phyloP scores from a whole-genome alignment of 2,329 filamentous ascomycete genomes.

The Cladosporium sp. region DNA sequence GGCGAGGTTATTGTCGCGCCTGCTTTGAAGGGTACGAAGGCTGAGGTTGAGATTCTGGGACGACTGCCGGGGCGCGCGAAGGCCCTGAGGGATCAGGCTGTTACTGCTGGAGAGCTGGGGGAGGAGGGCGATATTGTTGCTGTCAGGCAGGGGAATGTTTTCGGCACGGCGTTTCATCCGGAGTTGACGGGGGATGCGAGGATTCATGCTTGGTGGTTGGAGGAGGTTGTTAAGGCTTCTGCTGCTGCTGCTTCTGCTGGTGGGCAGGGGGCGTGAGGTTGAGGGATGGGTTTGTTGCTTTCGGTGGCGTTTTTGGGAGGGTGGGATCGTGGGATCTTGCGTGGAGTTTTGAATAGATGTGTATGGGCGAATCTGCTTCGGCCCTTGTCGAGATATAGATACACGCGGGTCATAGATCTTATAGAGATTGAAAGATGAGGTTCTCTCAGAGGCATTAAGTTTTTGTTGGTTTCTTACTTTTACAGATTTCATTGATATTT shows the following conservation, averaged over 20 bases:
- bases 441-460: too few species aligned
- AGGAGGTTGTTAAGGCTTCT: constrained; percentile 50
- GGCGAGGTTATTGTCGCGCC: constrained; percentile 53
- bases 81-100: constrained; percentile 43
- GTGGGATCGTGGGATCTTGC: not conserved
- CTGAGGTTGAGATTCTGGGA: constrained; percentile 55
- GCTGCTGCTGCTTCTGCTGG: not conserved
- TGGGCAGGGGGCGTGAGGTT: not conserved
- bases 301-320: not conserved
- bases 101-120: constrained; percentile 42
- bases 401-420: too few species aligned
- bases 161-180: constrained; percentile 93
- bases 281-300: not conserved
- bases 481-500: too few species aligned
- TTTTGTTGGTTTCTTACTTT: too few species aligned
- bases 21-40: constrained; percentile 43
- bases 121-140: constrained; percentile 75
- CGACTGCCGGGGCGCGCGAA: constrained; percentile 50
- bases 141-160: constrained; percentile 82
- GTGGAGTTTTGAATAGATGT: too few species aligned
- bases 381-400: too few species aligned
- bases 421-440: too few species aligned
- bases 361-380: too few species aligned
- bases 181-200: constrained; percentile 83
- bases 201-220: constrained; percentile 92